These are phyloP conservation scores for Candida silvicultrix DNA, from an alignment of 805 yeast species.

Conservation along the genomic window DNA sequence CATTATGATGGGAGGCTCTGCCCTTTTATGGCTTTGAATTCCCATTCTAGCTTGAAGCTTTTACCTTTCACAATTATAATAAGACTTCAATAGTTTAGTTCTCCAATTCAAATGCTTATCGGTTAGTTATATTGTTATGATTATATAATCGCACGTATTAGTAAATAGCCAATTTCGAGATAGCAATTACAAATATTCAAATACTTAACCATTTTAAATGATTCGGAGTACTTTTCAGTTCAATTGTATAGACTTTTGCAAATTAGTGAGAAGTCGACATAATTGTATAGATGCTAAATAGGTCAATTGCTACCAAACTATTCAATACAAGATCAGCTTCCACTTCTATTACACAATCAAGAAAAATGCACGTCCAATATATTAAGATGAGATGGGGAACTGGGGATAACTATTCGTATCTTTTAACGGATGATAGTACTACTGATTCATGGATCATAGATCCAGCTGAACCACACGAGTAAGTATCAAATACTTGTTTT, in stretches of 20 bases:
- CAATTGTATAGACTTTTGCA: too few species aligned
- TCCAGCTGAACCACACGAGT: conserved; percentile 82
- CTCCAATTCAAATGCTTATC: too few species aligned
- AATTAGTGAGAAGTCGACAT: too few species aligned
- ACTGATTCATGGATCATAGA: conserved; percentile 81
- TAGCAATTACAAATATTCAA: not conserved
- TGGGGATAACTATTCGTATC: conserved; percentile 87
- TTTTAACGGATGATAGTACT: conserved; percentile 60
- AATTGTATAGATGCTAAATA: not conserved
- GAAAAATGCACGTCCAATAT: conserved; percentile 74
- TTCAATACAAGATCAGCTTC: not conserved
- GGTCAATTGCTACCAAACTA: not conserved
- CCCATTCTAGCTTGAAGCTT: too few species aligned
- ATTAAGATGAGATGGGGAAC: conserved; percentile 94
- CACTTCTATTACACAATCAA: not conserved
- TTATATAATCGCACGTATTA: not conserved
- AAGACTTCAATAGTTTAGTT: too few species aligned
- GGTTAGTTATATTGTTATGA: too few species aligned
- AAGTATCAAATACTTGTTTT: not conserved
- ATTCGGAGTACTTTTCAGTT: not conserved
- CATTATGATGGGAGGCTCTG: too few species aligned
- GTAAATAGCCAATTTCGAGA: not conserved
- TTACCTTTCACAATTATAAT: too few species aligned
- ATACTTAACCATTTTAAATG: too few species aligned
- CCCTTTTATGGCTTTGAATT: too few species aligned